Evolutionary conservation across 129 eudicot genomes (phyloP).

Genomic region (Helianthus annuus): DNA sequence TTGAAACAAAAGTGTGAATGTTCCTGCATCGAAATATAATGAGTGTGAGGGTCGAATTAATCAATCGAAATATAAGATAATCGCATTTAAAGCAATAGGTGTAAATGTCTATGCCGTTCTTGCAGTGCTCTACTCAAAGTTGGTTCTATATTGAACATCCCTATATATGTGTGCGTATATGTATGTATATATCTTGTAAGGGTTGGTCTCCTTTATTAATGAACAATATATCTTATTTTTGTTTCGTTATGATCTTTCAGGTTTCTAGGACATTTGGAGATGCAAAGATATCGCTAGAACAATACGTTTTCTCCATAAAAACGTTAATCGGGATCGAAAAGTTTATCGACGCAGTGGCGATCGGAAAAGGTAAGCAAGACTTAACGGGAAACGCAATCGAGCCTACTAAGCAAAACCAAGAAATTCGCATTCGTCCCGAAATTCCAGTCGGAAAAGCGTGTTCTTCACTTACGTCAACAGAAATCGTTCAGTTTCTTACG

Average conservation of each 20-base stretch:
- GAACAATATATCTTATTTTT: neutral
- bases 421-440: slow-evolving; percentile 39
- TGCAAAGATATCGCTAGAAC: slow-evolving; percentile 47
- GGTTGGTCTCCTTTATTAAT: neutral
- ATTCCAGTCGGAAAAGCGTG: slow-evolving; percentile 68
- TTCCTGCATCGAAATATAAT: too few species aligned
- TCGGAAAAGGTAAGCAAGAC: slow-evolving; percentile 76
- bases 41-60: too few species aligned
- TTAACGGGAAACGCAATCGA: slow-evolving; percentile 58
- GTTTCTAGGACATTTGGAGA: slow-evolving; percentile 56
- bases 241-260: slow-evolving; percentile 41
- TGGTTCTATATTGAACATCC: neutral
- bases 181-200: neutral
- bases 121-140: too few species aligned
- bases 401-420: slow-evolving; percentile 50
- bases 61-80: too few species aligned
- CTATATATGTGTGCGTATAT: neutral
- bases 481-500: slow-evolving; percentile 53
- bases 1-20: too few species aligned
- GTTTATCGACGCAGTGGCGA: slow-evolving; percentile 62
- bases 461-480: slow-evolving; percentile 55
- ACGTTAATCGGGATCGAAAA: slow-evolving; percentile 48
- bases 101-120: too few species aligned
- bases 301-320: slow-evolving; percentile 52
- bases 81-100: too few species aligned